Percentiles rank a stretch among this genome's conserved stretches.
These are phyloP conservation scores for Ambrosia hybrid DNA, from an alignment of 140 eudicot species.

Conservation along the genomic window DNA sequence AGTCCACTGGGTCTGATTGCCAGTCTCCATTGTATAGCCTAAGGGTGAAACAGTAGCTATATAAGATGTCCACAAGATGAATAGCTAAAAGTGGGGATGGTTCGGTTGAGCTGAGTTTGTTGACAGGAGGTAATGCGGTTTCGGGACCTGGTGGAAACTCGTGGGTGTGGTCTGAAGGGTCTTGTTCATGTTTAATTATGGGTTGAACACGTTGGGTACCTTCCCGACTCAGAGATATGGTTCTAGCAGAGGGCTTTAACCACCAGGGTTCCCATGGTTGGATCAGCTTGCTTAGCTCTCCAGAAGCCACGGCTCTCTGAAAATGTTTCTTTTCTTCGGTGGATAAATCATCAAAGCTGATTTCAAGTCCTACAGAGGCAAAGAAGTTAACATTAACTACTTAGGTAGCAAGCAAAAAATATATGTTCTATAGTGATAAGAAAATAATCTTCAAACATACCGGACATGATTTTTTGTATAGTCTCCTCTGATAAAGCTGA, in stretches of 20 bases:
- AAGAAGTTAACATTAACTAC: not conserved
- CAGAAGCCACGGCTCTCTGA: constrained; percentile 80
- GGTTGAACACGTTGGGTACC: constrained; percentile 80
- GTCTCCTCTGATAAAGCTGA: constrained; percentile 81
- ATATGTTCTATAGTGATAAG: not conserved
- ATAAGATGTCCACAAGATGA: constrained; percentile 81
- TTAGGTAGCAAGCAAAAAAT: not conserved
- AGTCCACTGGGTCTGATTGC: constrained; percentile 70
- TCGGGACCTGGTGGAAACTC: constrained; percentile 80
- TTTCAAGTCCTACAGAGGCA: constrained; percentile 46
- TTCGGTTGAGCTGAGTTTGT: constrained; percentile 52
- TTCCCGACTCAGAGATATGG: constrained; percentile 55
- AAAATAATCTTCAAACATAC: constrained; percentile 34
- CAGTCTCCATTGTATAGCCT: constrained; percentile 91
- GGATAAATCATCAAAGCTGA: constrained; percentile 64
- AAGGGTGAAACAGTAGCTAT: constrained; percentile 85
- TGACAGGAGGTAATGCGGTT: constrained; percentile 51
- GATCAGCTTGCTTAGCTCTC: constrained; percentile 87
- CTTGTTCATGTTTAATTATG: constrained; percentile 32
- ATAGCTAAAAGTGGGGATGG: constrained; percentile 84
- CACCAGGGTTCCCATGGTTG: constrained; percentile 99
- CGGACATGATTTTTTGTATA: constrained; percentile 76
- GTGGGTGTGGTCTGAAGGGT: constrained; percentile 13
- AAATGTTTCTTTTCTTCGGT: constrained; percentile 60
- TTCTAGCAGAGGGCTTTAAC: constrained; percentile 74